These are phyloP conservation scores for Brasenia schreberi DNA, from an alignment of 164 flowering plant genomes.

Conservation along the genomic window DNA sequence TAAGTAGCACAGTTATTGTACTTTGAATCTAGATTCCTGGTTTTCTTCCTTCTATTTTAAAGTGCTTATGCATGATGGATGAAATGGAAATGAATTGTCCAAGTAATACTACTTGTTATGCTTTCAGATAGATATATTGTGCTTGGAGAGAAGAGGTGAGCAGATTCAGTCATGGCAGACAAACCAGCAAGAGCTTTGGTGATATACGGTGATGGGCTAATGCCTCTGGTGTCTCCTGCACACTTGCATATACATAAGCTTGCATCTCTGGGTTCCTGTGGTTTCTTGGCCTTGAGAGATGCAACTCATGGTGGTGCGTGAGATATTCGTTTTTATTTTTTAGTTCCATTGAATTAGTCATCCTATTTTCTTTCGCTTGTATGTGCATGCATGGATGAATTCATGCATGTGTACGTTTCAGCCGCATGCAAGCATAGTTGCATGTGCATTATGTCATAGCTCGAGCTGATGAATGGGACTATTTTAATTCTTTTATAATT, in stretches of 20 bases:
- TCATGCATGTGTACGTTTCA: background rate
- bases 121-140: background rate
- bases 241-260: slow-evolving; percentile 55
- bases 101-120: background rate
- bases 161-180: slow-evolving; percentile 56
- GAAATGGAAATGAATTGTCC: background rate
- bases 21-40: no score
- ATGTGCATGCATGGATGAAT: background rate
- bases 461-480: background rate
- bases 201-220: slow-evolving; percentile 76
- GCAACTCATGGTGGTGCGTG: slow-evolving; percentile 39
- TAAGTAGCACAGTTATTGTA: no score
- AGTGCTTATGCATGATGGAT: no score
- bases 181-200: slow-evolving; percentile 78
- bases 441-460: background rate
- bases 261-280: slow-evolving; percentile 52
- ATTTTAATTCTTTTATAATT: no score
- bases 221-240: slow-evolving; percentile 29
- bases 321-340: background rate
- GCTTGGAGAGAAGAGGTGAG: background rate
- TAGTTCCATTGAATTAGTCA: background rate
- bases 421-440: no score
- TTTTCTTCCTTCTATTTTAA: no score
- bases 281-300: slow-evolving; percentile 63
- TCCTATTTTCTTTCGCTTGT: background rate